Evolutionary conservation across 768 basidiomycete species (phyloP).

Genomic region (Russula lepida): DNA sequence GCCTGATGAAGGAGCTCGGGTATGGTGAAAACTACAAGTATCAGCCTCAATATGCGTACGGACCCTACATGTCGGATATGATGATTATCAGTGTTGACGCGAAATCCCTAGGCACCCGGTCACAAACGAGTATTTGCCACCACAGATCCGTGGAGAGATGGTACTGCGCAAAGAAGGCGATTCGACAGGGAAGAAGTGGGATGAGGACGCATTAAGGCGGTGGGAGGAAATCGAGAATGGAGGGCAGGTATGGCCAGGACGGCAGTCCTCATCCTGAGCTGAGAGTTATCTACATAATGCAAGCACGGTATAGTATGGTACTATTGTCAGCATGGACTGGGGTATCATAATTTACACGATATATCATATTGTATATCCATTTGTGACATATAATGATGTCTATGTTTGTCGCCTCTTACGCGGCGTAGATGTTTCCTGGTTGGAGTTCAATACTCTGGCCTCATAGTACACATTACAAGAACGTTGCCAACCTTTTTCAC

Average conservation of each 20-base stretch:
- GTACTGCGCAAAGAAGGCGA: conserved; percentile 35
- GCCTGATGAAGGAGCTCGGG: conserved; percentile 46
- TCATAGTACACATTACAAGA: neutral
- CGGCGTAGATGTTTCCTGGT: neutral
- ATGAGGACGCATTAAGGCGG: conserved; percentile 36
- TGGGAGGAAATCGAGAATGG: conserved; percentile 42
- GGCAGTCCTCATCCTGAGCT: neutral
- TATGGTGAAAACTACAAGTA: conserved; percentile 45
- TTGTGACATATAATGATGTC: conserved; percentile 1
- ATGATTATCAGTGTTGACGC: neutral
- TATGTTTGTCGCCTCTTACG: conserved; percentile 11
- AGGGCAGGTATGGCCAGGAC: conserved; percentile 32
- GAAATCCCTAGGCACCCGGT: conserved; percentile 38
- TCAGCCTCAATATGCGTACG: conserved; percentile 40
- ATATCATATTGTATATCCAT: conserved; percentile 1
- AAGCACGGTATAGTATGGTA: neutral
- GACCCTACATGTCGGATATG: neutral
- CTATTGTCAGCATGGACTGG: neutral
- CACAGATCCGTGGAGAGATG: conserved; percentile 31
- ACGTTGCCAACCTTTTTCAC: conserved; percentile 16
- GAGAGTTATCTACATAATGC: neutral
- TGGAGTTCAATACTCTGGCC: neutral
- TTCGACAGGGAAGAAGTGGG: conserved; percentile 36
- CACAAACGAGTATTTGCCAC: conserved; percentile 43
- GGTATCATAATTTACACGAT: neutral